phyloP scores from a whole-genome alignment of 805 yeast species.

The Naumovozyma dairenensis region DNA sequence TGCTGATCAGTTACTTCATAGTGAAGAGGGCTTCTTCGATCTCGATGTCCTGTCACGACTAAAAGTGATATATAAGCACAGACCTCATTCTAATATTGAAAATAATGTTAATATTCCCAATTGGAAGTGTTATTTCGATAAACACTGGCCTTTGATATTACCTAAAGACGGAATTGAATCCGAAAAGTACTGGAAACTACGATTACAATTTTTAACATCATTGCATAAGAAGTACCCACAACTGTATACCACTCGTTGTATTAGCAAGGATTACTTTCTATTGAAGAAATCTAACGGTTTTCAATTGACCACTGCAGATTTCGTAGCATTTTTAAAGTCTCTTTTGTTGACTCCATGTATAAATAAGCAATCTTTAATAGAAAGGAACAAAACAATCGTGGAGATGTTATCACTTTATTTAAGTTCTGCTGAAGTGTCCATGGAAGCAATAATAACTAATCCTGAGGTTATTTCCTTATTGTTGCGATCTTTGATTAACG shows the following conservation, averaged over 20 bases:
- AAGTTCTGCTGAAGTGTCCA: slow-evolving; percentile 2
- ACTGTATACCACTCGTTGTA: slow-evolving; percentile 4
- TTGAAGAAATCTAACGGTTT: slow-evolving; percentile 13
- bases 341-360: slow-evolving; percentile 4
- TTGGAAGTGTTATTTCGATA: slow-evolving; percentile 15
- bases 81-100: too few relatives aligned
- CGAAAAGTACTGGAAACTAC: slow-evolving; percentile 14
- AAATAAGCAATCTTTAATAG: slow-evolving; percentile 2
- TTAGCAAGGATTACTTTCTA: slow-evolving; percentile 15
- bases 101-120: neutral
- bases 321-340: slow-evolving; percentile 12
- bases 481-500: slow-evolving; percentile 12
- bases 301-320: slow-evolving; percentile 11
- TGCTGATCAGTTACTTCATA: slow-evolving; percentile 8
- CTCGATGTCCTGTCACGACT: too few relatives aligned
- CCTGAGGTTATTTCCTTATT: slow-evolving; percentile 13
- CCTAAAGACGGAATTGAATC: slow-evolving; percentile 5
- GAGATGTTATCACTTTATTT: slow-evolving; percentile 7
- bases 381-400: slow-evolving; percentile 7
- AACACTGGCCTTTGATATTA: slow-evolving; percentile 17
- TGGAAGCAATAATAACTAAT: slow-evolving; percentile 8
- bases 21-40: too few relatives aligned
- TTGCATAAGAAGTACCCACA: slow-evolving; percentile 10
- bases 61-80: too few relatives aligned
- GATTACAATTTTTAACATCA: slow-evolving; percentile 12